Evolutionary conservation across 768 basidiomycete genomes (phyloP).

Genomic region (Phaeotremella skinneri): DNA sequence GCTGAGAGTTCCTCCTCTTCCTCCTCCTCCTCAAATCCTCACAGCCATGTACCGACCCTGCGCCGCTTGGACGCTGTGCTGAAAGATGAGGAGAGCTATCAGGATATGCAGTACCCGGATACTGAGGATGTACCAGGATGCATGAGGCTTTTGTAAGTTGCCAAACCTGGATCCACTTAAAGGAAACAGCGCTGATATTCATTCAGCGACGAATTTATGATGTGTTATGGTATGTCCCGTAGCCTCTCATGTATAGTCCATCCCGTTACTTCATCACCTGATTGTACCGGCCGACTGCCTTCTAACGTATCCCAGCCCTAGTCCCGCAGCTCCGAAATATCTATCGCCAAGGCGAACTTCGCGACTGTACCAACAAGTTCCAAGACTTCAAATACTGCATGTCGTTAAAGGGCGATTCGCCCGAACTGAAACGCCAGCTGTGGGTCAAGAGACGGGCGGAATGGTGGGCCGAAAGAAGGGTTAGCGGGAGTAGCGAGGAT

Average conservation of each 20-base stretch:
- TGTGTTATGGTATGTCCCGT: slow-evolving; percentile 53
- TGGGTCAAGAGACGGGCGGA: slow-evolving; percentile 87
- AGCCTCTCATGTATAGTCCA: neutral
- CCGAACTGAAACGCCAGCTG: slow-evolving; percentile 71
- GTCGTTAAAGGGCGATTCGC: slow-evolving; percentile 71
- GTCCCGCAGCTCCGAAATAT: slow-evolving; percentile 76
- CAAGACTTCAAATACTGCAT: slow-evolving; percentile 96
- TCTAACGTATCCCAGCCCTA: slow-evolving; percentile 58
- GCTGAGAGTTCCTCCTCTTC: no score
- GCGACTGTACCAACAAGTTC: slow-evolving; percentile 70
- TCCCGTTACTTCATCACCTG: neutral
- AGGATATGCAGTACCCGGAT: slow-evolving; percentile 60
- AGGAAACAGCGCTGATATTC: slow-evolving; percentile 50
- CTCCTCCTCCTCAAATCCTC: no score
- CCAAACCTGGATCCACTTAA: slow-evolving; percentile 63
- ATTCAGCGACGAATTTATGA: slow-evolving; percentile 52
- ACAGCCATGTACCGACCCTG: slow-evolving; percentile 13
- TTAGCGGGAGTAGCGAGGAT: slow-evolving; percentile 83
- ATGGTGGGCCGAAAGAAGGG: slow-evolving; percentile 83
- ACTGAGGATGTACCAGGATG: slow-evolving; percentile 79
- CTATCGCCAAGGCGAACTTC: slow-evolving; percentile 76
- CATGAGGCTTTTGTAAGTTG: slow-evolving; percentile 58
- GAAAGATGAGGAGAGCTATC: slow-evolving; percentile 45
- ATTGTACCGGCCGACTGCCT: neutral
- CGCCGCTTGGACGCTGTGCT: slow-evolving; percentile 35